Base-by-base conservation (phyloP, 352 stramenopile genomes). In the Nothophytophthora sp. region DNA sequence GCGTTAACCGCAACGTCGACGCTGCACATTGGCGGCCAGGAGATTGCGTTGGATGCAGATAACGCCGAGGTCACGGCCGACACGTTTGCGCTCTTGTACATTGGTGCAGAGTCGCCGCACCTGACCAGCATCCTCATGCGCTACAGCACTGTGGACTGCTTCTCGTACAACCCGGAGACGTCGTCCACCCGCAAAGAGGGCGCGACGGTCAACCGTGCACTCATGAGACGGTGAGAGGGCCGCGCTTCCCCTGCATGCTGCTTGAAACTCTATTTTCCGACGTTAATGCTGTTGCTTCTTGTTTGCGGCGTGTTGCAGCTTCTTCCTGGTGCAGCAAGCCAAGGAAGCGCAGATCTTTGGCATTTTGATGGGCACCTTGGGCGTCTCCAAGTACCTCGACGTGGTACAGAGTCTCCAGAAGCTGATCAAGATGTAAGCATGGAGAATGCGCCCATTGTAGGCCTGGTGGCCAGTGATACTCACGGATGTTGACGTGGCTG, bases 281-380 rank as follows among this genome's bases (percentile, higher is more conserved):
- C n/a, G n/a, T n/a, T n/a, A n/a, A n/a, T n/a, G 15, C 16, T 47
- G 4, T 11, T 12, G 19, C 23, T 28, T 23, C 43, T 18, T 50
- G 22, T 18, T 46, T n/a, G 10, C 53, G 46, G 16, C 4, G 9
- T 37, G 0, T 0, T 32, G 33, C 35, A 86, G 76, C 8, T 92
- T 86, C 54, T 93, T 80, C 47, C 52, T 95, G 34, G 88, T 98
- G 10, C 92, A 99, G 67, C 92, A 98, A 56, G 96, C 94, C 5
- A 90, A 93, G 49, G 88, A 98, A 47, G 92, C 95, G 2, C 78
- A 90, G 45, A 97, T 98, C 37, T 96, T 98, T 49, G 96, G 95
- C 28, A 98, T 99, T 63, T 79, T 99, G 28, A 97, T 99, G 62
- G 96, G 92, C 8, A 99, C 92, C 4, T 75, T 99, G 3, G 94